Conservation (phyloP, 139 green algal species). For the Gonium pectorale region DNA sequence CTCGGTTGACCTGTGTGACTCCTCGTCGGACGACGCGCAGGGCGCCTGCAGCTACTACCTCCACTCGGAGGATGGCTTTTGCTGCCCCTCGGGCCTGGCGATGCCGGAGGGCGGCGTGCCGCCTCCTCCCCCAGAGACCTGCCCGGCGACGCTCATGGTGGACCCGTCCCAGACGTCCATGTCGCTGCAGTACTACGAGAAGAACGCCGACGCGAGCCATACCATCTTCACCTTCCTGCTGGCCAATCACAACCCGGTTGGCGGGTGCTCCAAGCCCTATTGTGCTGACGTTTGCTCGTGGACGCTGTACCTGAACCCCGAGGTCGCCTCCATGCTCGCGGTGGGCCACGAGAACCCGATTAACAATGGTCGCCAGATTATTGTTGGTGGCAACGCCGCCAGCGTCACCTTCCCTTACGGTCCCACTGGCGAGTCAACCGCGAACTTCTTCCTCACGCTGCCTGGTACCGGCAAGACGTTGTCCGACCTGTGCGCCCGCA, state of each 20-base stretch:
- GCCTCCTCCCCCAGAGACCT: neutral
- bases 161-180: slow-evolving; percentile 27
- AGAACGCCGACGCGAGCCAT: neutral
- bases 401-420: slow-evolving; percentile 50
- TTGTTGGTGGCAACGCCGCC: neutral
- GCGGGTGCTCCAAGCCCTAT: slow-evolving; percentile 33
- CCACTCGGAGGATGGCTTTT: slow-evolving; percentile 40
- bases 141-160: slow-evolving; percentile 1
- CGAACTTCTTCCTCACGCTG: slow-evolving; percentile 17
- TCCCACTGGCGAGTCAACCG: slow-evolving; percentile 1
- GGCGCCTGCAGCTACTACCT: slow-evolving; percentile 49
- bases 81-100: slow-evolving; percentile 33
- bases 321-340: neutral
- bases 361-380: slow-evolving; percentile 20
- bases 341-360: slow-evolving; percentile 14
- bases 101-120: neutral
- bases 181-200: slow-evolving; percentile 53
- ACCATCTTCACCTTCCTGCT: slow-evolving; percentile 51
- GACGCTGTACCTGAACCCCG: slow-evolving; percentile 35
- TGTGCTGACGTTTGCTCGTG: slow-evolving; percentile 52
- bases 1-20: slow-evolving; percentile 36
- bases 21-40: neutral
- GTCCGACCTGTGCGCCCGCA: slow-evolving; percentile 38
- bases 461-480: slow-evolving; percentile 6
- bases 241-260: slow-evolving; percentile 33